A percentile compares a stretch with the other conserved stretches of the same genome.
These are phyloP conservation scores for Heliamphora exappendiculata DNA, from an alignment of 148 eudicot genomes.

Conservation along the genomic window DNA sequence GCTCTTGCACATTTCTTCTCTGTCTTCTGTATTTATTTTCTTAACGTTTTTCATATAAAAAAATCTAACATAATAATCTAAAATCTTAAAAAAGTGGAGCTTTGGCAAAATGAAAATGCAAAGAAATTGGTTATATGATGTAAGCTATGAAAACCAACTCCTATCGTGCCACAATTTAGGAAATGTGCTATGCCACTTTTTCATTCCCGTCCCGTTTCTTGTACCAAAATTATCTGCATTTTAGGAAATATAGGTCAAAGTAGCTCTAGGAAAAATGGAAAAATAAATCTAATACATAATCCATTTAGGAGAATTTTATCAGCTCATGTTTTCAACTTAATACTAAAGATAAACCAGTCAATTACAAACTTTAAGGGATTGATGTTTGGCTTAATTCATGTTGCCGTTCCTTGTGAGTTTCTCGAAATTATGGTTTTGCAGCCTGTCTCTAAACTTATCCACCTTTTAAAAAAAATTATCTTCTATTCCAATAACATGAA, in stretches of 20 bases:
- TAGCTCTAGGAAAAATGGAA: too few species aligned
- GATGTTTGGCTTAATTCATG: not conserved
- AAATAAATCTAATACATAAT: not conserved
- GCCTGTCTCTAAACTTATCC: not conserved
- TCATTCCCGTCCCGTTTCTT: not conserved
- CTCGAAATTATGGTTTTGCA: not conserved
- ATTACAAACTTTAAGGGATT: not conserved
- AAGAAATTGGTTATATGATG: too few species aligned
- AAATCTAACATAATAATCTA: too few species aligned
- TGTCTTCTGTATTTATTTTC: too few species aligned
- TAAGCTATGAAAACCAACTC: too few species aligned
- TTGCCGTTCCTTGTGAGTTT: not conserved
- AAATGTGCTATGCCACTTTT: too few species aligned
- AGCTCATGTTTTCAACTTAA: not conserved
- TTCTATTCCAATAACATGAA: constrained; percentile 68
- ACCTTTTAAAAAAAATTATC: not conserved
- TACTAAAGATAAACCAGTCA: not conserved
- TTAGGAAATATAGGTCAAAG: too few species aligned
- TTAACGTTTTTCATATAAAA: not conserved
- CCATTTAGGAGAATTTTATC: not conserved
- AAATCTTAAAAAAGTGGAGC: too few species aligned
- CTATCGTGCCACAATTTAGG: too few species aligned
- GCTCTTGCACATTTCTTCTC: too few species aligned
- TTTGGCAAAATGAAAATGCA: too few species aligned
- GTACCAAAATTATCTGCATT: too few species aligned